Evolutionary conservation across 257 asterid species (phyloP), one percentile per base, ranked within the genome.

Genomic region (Ophiorrhiza pumila): DNA sequence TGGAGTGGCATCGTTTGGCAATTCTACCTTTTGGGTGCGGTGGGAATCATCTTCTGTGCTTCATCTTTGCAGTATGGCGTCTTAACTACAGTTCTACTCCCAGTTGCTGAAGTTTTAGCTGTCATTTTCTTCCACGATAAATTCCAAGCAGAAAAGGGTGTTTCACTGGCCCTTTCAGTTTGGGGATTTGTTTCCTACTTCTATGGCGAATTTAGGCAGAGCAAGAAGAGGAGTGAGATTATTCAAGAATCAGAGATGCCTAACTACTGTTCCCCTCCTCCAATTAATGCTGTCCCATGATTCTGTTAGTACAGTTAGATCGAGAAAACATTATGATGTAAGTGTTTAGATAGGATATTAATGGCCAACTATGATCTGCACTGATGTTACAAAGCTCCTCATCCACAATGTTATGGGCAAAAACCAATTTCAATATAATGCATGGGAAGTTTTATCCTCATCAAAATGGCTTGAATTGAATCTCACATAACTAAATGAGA

Each of bases 171-270:
- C 25, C 79, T 80, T 18, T 80, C 79, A 5, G 68, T 77, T 22
- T 80, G 84, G 84, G 84, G 81, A 8, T 80, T 73, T 57, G 74
- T 71, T 73, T 80, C 84, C 0, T 58, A 80, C 70, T 56, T 80
- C 2, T 80, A 80, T n/a, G 84, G 84, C 25, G 79, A 62, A 23
- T 31, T 53, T 23, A 69, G 43, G 62, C 76, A 61, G 5, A 42
- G 6, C 60, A 73, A 65, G 61, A 68, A 76, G 76, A 22, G 47
- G 15, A 18, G 60, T 49, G 57, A 1, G 1, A 32, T 39, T 27
- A 10, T 41, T 25, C 69, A 12, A 65, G 71, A 68, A 37, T 22
- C 61, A 23, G 74, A 73, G 32, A 68, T 46, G 64, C 4, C 65
- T n/a, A n/a, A n/a, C n/a, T n/a, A n/a, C n/a, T n/a, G n/a, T n/a